Evolutionary conservation across 768 basidiomycete genomes (phyloP), one percentile per base, ranked within the genome.

Genomic region (Auriculariales sp.): DNA sequence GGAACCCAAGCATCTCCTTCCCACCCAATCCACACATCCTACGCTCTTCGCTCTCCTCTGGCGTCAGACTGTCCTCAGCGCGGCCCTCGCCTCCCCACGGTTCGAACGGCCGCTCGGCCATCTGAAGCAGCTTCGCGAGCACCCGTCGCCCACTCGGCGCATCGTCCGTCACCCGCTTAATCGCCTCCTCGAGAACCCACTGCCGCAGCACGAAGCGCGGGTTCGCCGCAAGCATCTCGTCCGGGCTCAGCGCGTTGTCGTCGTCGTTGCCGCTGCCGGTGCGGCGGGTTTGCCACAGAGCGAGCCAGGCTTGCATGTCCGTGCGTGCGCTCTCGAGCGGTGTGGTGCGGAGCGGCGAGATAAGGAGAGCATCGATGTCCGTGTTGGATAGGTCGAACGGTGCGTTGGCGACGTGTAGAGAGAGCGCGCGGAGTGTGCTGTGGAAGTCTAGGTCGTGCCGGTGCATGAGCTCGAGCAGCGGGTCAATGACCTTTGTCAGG

Each of bases 181-280:
- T 98, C 22, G 88, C 82, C 59, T 98, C 93, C 62, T 98, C 92
- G 29, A 99, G 70, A 7, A 98, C 68, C 95, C 95, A 98, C 64
- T 98, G 95, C 52, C 95, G 71, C 52, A 98, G 64, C 29, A 94
- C 80, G 64, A 99, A 98, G 30, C 92, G 71, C 15, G 95, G 95
- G 61, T 99, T 99, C 27, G 71, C 78, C 22, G 54, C 62, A 53
- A 68, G 72, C 67, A 77, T 74, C 30, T 53, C 65, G 45, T 77
- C 74, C 30, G 69, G 58, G 34, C 72, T 69, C 24, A 34, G 50
- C 15, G 57, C 61, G 46, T 22, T 12, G 28, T 49, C 54, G n/a
- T 49, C 51, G 15, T 39, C 33, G 27, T n/a, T 56, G 36, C 46
- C 49, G 30, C 54, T 57, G 24, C 63, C 63, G 45, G 71, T 62